phyloP scores from a whole-genome alignment of 331 rosid genomes.

The Rosa hybrid region DNA sequence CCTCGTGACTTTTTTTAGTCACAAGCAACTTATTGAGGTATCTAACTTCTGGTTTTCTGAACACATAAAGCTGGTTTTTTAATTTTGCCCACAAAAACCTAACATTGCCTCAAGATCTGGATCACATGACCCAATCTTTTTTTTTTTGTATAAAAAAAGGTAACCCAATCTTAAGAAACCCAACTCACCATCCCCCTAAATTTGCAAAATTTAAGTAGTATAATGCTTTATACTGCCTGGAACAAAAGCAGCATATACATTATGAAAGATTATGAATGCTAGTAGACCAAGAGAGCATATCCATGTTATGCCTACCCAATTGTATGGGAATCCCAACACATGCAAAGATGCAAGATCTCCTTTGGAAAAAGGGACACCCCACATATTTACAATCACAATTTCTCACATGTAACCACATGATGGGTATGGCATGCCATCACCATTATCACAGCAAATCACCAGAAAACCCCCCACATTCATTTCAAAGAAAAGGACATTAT shows the following conservation, averaged over 20 bases:
- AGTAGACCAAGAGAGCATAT: conserved; percentile 57
- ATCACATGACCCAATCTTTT: conserved; percentile 14
- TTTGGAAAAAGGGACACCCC: conserved; percentile 47
- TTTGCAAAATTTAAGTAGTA: neutral
- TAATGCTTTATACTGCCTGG: conserved; percentile 8
- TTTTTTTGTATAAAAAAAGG: no score
- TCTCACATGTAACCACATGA: conserved; percentile 80
- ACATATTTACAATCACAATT: conserved; percentile 28
- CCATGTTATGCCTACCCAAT: conserved; percentile 68
- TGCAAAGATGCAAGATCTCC: conserved; percentile 51
- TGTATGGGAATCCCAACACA: conserved; percentile 77
- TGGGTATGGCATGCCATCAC: conserved; percentile 61
- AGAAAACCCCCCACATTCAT: conserved; percentile 8
- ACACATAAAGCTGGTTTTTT: neutral
- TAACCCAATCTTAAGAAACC: conserved; percentile 8
- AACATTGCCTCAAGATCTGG: neutral
- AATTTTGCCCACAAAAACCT: neutral
- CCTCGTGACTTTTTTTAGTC: neutral
- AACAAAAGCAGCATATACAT: conserved; percentile 41
- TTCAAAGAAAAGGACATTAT: conserved; percentile 8
- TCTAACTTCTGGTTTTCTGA: neutral
- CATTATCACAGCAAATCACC: conserved; percentile 37
- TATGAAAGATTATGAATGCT: conserved; percentile 31
- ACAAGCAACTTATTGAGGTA: neutral
- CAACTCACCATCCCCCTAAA: neutral